Percentiles rank a stretch among this genome's conserved stretches.
These are phyloP conservation scores for Pelagophyceae sp. DNA, from an alignment of 352 stramenopile species.

Conservation along the genomic window DNA sequence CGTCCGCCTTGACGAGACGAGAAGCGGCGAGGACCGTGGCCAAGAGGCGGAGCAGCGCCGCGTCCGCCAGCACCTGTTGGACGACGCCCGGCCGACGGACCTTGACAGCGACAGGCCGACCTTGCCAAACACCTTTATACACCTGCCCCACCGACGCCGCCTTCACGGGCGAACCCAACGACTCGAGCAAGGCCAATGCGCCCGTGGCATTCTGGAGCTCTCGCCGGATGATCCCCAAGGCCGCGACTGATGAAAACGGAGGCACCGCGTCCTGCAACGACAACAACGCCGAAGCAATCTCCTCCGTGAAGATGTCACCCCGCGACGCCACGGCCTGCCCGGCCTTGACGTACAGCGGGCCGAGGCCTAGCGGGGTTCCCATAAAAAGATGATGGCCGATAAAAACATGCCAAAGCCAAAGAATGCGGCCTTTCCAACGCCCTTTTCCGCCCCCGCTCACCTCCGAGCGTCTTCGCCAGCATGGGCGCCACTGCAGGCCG, in stretches of 20 bases:
- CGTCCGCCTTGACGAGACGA: constrained; percentile 43
- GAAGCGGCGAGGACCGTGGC: constrained; percentile 39
- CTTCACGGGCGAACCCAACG: constrained; percentile 27
- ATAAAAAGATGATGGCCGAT: no score
- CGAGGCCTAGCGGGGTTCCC: no score
- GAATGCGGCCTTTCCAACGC: no score
- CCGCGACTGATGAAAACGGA: constrained; percentile 49
- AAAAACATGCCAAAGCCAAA: no score
- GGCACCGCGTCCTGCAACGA: constrained; percentile 58
- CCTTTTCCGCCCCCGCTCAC: no score
- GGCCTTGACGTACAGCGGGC: constrained; percentile 65
- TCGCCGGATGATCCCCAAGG: constrained; percentile 33
- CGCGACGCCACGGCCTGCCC: constrained; percentile 52
- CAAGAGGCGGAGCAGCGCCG: constrained; percentile 37
- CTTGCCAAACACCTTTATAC: constrained; percentile 49
- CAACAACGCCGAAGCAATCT: constrained; percentile 41
- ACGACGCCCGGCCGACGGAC: constrained; percentile 56
- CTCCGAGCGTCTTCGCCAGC: no score
- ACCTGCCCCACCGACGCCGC: constrained; percentile 40
- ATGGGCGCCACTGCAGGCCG: no score
- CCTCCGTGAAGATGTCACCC: constrained; percentile 53
- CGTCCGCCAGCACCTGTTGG: constrained; percentile 44
- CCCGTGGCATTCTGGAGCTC: constrained; percentile 29
- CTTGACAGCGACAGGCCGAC: constrained; percentile 57
- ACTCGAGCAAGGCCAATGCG: background rate